These are phyloP conservation scores for Gossypium ekmanianum DNA, from an alignment of 345 rosid species.

Conservation along the genomic window DNA sequence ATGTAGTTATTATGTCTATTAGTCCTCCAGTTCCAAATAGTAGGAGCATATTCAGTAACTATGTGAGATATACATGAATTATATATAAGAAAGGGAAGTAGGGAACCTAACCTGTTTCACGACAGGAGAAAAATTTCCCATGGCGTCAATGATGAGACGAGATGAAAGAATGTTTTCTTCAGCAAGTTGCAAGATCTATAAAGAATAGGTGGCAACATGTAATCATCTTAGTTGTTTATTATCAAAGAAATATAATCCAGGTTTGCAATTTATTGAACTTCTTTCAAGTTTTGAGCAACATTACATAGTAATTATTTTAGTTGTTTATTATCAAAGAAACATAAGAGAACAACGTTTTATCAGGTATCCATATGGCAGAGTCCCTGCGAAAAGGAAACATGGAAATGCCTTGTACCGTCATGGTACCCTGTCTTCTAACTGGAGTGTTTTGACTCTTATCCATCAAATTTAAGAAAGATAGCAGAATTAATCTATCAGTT, in stretches of 20 bases:
- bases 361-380: neutral
- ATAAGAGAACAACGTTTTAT: neutral
- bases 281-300: neutral
- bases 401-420: neutral
- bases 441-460: neutral
- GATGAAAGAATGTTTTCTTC: conserved; percentile 64
- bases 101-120: conserved; percentile 65
- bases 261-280: conserved; percentile 1
- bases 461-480: conserved; percentile 7
- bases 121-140: conserved; percentile 94
- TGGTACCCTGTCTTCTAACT: neutral
- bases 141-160: conserved; percentile 75
- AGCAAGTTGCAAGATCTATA: conserved; percentile 63
- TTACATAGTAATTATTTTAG: neutral
- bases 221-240: neutral
- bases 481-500: conserved; percentile 2
- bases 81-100: conserved; percentile 15
- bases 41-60: neutral
- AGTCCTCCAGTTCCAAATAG: neutral
- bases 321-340: too few relatives aligned
- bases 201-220: conserved; percentile 6
- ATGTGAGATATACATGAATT: neutral
- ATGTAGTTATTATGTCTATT: neutral
- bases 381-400: neutral
- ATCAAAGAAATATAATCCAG: neutral